Conservation (phyloP, 2,329 filamentous ascomycete genomes). For the Fusarium sulawesiense region DNA sequence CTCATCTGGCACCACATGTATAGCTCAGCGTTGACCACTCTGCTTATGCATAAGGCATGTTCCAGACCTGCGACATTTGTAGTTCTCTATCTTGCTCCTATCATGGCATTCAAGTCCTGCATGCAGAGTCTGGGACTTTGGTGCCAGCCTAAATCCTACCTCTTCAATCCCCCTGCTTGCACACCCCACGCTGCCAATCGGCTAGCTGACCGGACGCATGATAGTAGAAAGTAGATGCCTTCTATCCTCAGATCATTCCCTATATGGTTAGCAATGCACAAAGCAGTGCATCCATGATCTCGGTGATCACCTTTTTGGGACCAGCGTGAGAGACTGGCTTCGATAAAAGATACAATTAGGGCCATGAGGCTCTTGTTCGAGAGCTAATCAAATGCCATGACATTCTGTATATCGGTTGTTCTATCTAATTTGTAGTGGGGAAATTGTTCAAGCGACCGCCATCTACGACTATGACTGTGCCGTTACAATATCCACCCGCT, state of each 20-base stretch:
- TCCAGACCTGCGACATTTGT: neutral
- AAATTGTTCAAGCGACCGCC: slow-evolving; percentile 34
- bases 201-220: too few relatives aligned
- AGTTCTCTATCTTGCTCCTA: neutral
- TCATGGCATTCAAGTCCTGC: neutral
- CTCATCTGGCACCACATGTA: too few relatives aligned
- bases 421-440: slow-evolving; percentile 24
- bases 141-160: neutral
- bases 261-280: neutral
- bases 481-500: slow-evolving; percentile 37
- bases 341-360: neutral
- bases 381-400: too few relatives aligned
- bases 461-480: slow-evolving; percentile 31
- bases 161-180: neutral
- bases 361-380: neutral
- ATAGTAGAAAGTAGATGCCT: neutral
- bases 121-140: neutral
- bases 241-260: neutral
- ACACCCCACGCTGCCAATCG: neutral
- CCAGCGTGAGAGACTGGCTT: neutral
- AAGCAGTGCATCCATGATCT: neutral
- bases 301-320: neutral
- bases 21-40: neutral
- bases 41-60: neutral
- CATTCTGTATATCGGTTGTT: too few relatives aligned